phyloP scores from a whole-genome alignment of 2,329 filamentous ascomycete genomes.

The Calycina herbarum region DNA sequence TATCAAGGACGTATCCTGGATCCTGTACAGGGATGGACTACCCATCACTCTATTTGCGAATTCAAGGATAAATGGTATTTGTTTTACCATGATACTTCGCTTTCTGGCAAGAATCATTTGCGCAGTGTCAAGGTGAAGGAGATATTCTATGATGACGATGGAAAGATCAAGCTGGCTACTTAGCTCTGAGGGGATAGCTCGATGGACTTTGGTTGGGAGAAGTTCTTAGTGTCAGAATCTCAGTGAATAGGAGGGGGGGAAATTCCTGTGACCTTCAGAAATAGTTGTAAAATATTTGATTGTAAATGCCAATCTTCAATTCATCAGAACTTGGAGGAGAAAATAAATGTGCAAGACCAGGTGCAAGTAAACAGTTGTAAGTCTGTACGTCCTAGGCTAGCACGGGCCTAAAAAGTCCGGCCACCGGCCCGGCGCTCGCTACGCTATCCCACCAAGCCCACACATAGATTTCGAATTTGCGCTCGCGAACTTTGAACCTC shows the following conservation, averaged over 20 bases:
- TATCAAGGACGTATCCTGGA: constrained; percentile 71
- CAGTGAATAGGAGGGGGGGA: too few relatives aligned
- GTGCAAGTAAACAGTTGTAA: too few relatives aligned
- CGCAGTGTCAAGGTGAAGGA: constrained; percentile 73
- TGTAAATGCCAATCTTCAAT: neutral
- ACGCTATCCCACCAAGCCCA: too few relatives aligned
- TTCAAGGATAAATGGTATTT: constrained; percentile 71
- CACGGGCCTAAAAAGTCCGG: too few relatives aligned
- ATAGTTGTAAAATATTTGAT: too few relatives aligned
- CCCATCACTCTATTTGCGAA: constrained; percentile 77
- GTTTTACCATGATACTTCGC: constrained; percentile 75
- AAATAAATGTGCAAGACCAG: too few relatives aligned
- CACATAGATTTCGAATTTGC: too few relatives aligned
- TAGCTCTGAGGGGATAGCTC: constrained; percentile 4
- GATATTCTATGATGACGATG: constrained; percentile 68
- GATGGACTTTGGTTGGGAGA: too few relatives aligned
- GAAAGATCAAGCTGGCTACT: constrained; percentile 51
- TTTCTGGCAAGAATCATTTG: constrained; percentile 68
- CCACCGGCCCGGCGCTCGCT: too few relatives aligned
- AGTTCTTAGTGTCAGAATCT: too few relatives aligned
- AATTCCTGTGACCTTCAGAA: too few relatives aligned
- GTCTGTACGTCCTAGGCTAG: too few relatives aligned
- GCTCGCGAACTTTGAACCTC: neutral
- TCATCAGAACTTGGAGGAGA: neutral
- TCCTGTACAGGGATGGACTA: constrained; percentile 79